Evolutionary conservation across 345 rosid species (phyloP).

Genomic region (Salix exigua): DNA sequence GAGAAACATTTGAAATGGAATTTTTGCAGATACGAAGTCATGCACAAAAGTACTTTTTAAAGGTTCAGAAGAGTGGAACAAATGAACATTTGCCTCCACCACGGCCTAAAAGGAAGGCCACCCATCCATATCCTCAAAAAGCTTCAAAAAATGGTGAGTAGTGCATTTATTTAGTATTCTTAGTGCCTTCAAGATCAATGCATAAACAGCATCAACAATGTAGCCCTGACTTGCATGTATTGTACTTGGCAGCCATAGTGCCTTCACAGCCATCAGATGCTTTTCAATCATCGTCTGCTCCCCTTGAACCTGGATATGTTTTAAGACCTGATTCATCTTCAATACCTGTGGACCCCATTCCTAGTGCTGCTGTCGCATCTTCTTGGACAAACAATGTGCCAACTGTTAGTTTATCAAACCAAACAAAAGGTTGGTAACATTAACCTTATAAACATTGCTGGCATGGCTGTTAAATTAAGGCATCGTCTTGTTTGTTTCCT

Average conservation of each 20-base stretch:
- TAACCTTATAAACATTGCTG: neutral
- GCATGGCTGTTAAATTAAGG: neutral
- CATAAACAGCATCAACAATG: neutral
- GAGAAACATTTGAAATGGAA: neutral
- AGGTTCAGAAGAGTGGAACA: slow-evolving; percentile 86
- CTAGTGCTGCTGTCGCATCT: slow-evolving; percentile 36
- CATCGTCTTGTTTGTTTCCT: neutral
- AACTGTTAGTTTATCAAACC: slow-evolving; percentile 31
- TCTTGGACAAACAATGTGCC: slow-evolving; percentile 47
- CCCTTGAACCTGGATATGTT: slow-evolving; percentile 44
- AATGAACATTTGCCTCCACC: slow-evolving; percentile 93
- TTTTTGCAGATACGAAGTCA: slow-evolving; percentile 84
- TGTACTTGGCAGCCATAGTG: slow-evolving; percentile 34
- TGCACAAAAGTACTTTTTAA: slow-evolving; percentile 87
- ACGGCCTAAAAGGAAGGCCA: slow-evolving; percentile 89
- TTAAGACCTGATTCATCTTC: slow-evolving; percentile 48
- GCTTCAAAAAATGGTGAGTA: slow-evolving; percentile 62
- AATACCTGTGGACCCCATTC: slow-evolving; percentile 33
- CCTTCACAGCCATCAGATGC: slow-evolving; percentile 39
- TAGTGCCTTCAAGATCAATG: slow-evolving; percentile 11
- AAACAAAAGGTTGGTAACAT: slow-evolving; percentile 38
- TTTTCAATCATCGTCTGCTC: slow-evolving; percentile 46
- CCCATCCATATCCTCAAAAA: slow-evolving; percentile 92
- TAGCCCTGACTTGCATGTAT: neutral
- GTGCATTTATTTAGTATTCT: neutral